Evolutionary conservation across 1,139 yeast species (phyloP), one percentile per base, ranked within the genome.

Genomic region (Diutina ranongensis): DNA sequence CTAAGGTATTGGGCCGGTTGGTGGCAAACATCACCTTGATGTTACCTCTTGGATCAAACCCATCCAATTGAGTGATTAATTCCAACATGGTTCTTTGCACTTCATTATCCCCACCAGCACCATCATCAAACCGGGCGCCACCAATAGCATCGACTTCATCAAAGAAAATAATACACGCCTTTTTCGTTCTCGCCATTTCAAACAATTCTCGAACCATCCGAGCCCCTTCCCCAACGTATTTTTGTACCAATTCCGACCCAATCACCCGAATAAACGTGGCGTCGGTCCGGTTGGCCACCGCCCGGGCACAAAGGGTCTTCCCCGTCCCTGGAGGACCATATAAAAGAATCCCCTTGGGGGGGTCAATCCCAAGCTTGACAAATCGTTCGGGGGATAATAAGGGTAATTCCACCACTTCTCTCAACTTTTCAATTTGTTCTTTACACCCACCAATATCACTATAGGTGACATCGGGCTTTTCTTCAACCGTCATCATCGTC

Each of bases 401-500:
- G 44, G 98, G 98, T 60, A 92, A 72, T 64, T 92, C 98, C 34
- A 92, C 98, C 55, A 92, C 98, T 65, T 92, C 98, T 61, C 98
- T 77, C 55, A 92, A 74, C 67, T 92, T 92, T 62, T 92, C 98
- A 60, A 92, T 89, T 64, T 92, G 98, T 50, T 92, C 97, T 68
- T 92, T 92, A 64, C 96, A 87, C 27, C 98, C 98, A 56, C 98
- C 98, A 50, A 92, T 92, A 63, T 92, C 98, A 52, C 84, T 77
- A 60, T 83, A 83, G 12, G 94, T 83, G 34, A 83, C 92, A 64
- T 83, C 94, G 16, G 98, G 98, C 64, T 92, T 92, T 63, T 92
- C 98, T 64, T 92, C 98, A 46, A 92, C 98, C 1, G 97, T 89
- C 98, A 92, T 92, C 98, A 92, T 92, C n/a, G 98, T 92, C 46